A percentile compares a stretch with the other conserved stretches of the same genome.
phyloP scores from a whole-genome alignment of 352 stramenopile genomes.

The Globisporangium apiculatum region DNA sequence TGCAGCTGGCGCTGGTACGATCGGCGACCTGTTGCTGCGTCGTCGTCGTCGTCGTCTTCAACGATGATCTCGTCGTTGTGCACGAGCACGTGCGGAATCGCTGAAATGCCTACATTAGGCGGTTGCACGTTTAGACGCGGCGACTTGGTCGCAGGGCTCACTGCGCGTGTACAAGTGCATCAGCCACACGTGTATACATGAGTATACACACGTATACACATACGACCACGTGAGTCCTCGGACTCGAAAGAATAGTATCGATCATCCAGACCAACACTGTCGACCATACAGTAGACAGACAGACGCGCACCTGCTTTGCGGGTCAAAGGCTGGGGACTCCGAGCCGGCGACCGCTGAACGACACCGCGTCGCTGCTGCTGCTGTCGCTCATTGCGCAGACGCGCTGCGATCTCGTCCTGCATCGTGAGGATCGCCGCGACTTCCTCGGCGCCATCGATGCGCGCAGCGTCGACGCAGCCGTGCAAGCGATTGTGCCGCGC shows the following conservation, averaged over 20 bases:
- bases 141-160: background rate
- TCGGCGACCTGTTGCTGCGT: background rate
- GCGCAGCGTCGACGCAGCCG: background rate
- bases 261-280: no score
- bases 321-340: no score
- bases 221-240: background rate
- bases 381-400: background rate
- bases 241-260: background rate
- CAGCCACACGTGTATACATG: no score
- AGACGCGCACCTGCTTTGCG: background rate
- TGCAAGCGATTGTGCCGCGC: conserved; percentile 28
- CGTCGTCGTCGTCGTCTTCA: conserved; percentile 11
- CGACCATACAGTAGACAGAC: no score
- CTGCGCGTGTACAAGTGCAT: no score
- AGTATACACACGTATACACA: no score
- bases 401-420: conserved; percentile 4
- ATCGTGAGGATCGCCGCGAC: background rate
- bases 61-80: conserved; percentile 13
- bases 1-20: no score
- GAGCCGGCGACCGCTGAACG: no score
- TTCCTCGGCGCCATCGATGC: background rate
- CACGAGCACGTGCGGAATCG: conserved; percentile 11
- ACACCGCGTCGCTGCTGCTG: background rate
- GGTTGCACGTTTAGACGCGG: background rate
- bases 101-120: background rate